Base-by-base conservation (phyloP, 1,139 yeast species). In the Kazachstania sp. region DNA sequence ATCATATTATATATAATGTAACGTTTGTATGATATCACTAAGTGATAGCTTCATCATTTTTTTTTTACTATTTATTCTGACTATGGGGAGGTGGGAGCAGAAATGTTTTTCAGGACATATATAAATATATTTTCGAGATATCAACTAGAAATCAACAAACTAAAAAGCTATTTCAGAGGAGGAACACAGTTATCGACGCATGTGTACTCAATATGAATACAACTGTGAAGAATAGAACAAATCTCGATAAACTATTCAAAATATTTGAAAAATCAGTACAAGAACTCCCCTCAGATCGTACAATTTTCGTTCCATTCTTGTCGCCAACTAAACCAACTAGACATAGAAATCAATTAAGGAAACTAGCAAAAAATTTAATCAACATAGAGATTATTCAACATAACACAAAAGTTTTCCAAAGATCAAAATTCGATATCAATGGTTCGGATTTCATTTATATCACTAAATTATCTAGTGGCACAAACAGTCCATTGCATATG, bases 391-490 rank as follows among this genome's bases (percentile, higher is more conserved):
- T 46, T 1, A 11, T 40, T 3, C 9, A 34, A 3, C 20, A 44
- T 8, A 45, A 50, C 7, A 23, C 46, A 42, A 18, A 13, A 9
- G 20, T 46, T 29, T 54, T 45, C 38, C 52, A 39, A 28, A 46
- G 51, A 39, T 40, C 50, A 2, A 4, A 19, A 2, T 32, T 30
- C 11, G 56, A 54, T 39, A 41, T 54, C 1, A 43, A 47, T 35
- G 48, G 49, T 8, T 45, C 37, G 16, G 57, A 54, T 45, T 54
- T 54, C 45, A 51, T 44, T 38, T 47, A 26, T 30, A 6, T 12
- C n/a, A 13, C n/a, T 13, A 44, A 44, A 34, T 3, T 20, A 23
- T 8, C 29, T 23, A 15, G 26, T 13, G 9, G 13, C 29, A 7
- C 35, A 12, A 20, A 23, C 8, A 23, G 12, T 19, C 32, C 30